Evolutionary conservation across 495 filamentous ascomycete species (phyloP), one percentile per base, ranked within the genome.

Genomic region (Penicillium cosmopolitanum): DNA sequence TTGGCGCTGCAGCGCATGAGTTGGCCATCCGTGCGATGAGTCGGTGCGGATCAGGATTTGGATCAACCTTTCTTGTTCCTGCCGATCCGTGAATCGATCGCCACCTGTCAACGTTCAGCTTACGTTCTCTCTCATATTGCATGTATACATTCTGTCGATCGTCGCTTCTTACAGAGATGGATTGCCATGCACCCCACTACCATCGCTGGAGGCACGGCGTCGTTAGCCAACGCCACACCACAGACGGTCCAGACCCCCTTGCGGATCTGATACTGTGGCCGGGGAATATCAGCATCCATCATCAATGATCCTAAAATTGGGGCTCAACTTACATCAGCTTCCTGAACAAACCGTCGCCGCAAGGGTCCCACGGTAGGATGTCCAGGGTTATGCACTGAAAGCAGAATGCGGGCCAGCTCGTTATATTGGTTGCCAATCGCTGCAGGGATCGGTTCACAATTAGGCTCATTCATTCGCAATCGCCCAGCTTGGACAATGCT

Each of bases 111-210:
- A 7, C 21, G 13, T n/a, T 63, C 19, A 59, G 55, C 50, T 21
- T 48, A 13, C 21, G n/a, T 21, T 50, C 25, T 55, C 3, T 10
- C 34, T 21, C 2, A 15, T 19, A 16, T 31, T 1, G 1, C 1
- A 8, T 25, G 4, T 42, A 5, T 48, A n/a, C 44, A 48, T 13
- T 38, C 4, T 38, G 18, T 11, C 4, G 13, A 13, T 46, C 8
- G 16, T 46, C 48, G 11, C 9, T 11, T 23, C 64, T 67, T 55
- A 69, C 64, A 66, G 23, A 65, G 56, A 54, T 69, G 62, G 10
- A 69, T 61, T 8, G 65, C 65, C 67, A 67, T 63, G 19, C 67
- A 69, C 11, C 65, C 67, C 3, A 63, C 59, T n/a, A 69, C 67
- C 65, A 69, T 65, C 15, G 60, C 59, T 12, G 64, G 62, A 16